A percentile compares a stretch with the other conserved stretches of the same genome.
These are phyloP conservation scores for Fragosphaeria purpurea DNA, from an alignment of 2,329 filamentous ascomycete genomes.

Conservation along the genomic window DNA sequence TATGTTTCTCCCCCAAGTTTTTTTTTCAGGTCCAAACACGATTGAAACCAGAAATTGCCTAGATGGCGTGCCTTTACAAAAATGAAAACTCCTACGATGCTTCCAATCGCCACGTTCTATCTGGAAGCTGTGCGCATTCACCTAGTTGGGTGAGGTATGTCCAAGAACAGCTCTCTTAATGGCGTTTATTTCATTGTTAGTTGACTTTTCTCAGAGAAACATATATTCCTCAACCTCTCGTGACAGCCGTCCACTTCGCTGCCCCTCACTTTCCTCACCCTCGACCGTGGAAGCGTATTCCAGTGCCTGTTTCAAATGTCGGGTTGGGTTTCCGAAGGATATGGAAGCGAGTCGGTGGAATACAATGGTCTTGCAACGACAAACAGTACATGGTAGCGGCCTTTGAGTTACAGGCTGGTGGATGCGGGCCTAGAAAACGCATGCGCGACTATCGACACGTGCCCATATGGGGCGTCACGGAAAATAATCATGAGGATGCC, in stretches of 20 bases:
- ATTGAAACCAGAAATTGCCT: too few species aligned
- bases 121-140: too few species aligned
- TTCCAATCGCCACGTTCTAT: too few species aligned
- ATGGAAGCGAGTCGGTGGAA: constrained; percentile 22
- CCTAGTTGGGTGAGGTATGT: too few species aligned
- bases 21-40: too few species aligned
- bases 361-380: constrained; percentile 1
- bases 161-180: too few species aligned
- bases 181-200: too few species aligned
- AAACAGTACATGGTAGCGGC: constrained; percentile 12
- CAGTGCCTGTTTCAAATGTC: constrained; percentile 13
- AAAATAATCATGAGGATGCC: constrained; percentile 12
- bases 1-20: too few species aligned
- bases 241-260: constrained; percentile 4
- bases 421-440: constrained; percentile 25
- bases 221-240: too few species aligned
- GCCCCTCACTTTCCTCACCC: constrained; percentile 12
- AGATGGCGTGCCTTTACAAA: too few species aligned
- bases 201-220: too few species aligned
- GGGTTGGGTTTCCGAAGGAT: constrained; percentile 15
- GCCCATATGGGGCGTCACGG: constrained; percentile 21
- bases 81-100: too few species aligned
- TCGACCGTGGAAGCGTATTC: constrained; percentile 23
- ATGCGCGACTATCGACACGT: constrained; percentile 19
- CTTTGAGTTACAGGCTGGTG: constrained; percentile 24